phyloP scores from a whole-genome alignment of 2,329 filamentous ascomycete species.

The Aspergillus quadrilineatus region DNA sequence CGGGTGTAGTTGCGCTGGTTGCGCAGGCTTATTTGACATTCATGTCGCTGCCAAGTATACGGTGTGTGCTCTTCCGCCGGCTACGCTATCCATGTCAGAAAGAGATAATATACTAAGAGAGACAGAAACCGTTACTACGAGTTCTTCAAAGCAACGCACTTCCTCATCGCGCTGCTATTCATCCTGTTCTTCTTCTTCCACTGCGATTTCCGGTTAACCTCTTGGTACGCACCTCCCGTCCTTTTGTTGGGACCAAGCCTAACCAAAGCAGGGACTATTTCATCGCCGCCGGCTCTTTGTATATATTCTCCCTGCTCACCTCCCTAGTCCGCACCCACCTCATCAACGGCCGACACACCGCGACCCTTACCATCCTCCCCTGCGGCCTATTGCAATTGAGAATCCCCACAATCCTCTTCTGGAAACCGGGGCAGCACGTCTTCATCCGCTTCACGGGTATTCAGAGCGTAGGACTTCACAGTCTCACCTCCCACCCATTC shows the following conservation, averaged over 20 bases:
- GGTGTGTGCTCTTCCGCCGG: constrained; percentile 36
- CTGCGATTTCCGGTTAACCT: constrained; percentile 56
- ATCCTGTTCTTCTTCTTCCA: constrained; percentile 62
- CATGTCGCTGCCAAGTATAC: constrained; percentile 52
- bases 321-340: constrained; percentile 50
- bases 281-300: constrained; percentile 56
- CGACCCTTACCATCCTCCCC: constrained; percentile 42
- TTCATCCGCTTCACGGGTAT: constrained; percentile 51
- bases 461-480: constrained; percentile 37
- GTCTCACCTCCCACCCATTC: constrained; percentile 54
- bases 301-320: constrained; percentile 49
- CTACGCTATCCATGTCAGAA: neutral
- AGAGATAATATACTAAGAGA: neutral
- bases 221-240: constrained; percentile 43
- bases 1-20: constrained; percentile 55
- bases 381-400: constrained; percentile 44
- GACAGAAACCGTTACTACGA: constrained; percentile 57
- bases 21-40: constrained; percentile 57
- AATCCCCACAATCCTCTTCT: constrained; percentile 47
- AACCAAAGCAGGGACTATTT: constrained; percentile 56
- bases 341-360: constrained; percentile 51
- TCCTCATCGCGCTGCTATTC: constrained; percentile 54
- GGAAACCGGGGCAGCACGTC: constrained; percentile 56
- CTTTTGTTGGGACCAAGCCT: neutral
- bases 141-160: constrained; percentile 61